phyloP scores from a whole-genome alignment of 2,329 filamentous ascomycete species.

The Sporothrix luriei region DNA sequence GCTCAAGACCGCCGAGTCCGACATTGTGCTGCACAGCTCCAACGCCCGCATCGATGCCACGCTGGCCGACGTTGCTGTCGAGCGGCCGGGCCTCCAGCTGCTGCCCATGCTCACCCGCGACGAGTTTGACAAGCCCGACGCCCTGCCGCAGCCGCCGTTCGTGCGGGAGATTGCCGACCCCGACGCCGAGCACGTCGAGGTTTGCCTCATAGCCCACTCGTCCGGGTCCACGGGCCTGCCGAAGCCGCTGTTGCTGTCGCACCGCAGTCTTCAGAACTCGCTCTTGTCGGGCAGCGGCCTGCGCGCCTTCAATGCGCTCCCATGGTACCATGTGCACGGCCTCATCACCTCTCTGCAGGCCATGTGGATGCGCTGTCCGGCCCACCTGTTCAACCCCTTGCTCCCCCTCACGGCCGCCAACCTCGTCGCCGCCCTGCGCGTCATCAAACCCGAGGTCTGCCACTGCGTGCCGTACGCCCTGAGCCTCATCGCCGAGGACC shows the following conservation, averaged over 20 bases:
- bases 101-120: conserved; percentile 32
- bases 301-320: conserved; percentile 48
- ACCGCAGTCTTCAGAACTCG: conserved; percentile 46
- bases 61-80: conserved; percentile 38
- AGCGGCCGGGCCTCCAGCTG: conserved; percentile 37
- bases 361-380: conserved; percentile 49
- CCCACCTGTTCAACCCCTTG: conserved; percentile 44
- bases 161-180: conserved; percentile 37
- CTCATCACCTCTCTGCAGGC: conserved; percentile 48
- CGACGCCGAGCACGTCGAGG: conserved; percentile 41
- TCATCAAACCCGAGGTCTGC: conserved; percentile 51
- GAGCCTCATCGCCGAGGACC: conserved; percentile 58
- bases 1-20: conserved; percentile 43
- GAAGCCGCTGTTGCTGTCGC: conserved; percentile 50
- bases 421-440: conserved; percentile 47
- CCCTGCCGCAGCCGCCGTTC: conserved; percentile 37
- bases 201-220: conserved; percentile 50
- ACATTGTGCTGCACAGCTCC: conserved; percentile 45
- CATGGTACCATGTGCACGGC: conserved; percentile 50
- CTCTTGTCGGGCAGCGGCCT: conserved; percentile 43
- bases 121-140: conserved; percentile 32
- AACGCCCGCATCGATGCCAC: conserved; percentile 43
- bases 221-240: conserved; percentile 53
- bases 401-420: conserved; percentile 50
- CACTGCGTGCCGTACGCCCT: conserved; percentile 61